Conservation (phyloP, 345 rosid genomes). For the Syzygium aromaticum region DNA sequence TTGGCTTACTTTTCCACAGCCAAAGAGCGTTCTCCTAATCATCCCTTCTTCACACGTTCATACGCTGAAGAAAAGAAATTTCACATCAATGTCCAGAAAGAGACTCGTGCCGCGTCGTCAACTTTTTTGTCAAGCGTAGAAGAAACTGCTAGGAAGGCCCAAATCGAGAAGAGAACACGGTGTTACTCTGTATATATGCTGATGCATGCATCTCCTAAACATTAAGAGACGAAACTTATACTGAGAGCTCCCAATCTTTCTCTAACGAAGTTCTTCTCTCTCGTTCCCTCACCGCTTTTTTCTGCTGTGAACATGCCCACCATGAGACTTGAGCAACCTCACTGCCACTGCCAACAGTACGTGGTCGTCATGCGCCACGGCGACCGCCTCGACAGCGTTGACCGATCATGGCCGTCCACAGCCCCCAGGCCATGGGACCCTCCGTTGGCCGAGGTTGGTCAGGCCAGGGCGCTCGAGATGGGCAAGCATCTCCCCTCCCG, state of each 20-base stretch:
- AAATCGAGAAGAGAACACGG: neutral
- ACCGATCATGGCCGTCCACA: conserved; percentile 40
- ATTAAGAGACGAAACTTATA: neutral
- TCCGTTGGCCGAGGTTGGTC: conserved; percentile 42
- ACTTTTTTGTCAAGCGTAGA: neutral
- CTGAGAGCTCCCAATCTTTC: neutral
- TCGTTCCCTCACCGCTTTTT: neutral
- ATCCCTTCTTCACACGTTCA: neutral
- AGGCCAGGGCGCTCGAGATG: conserved; percentile 30
- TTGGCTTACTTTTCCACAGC: neutral
- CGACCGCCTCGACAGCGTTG: conserved; percentile 71
- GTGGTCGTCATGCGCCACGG: conserved; percentile 87
- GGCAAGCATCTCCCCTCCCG: conserved; percentile 37
- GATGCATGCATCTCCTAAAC: neutral
- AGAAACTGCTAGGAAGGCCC: neutral
- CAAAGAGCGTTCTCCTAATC: neutral
- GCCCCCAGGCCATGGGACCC: conserved; percentile 85
- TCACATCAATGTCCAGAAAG: neutral
- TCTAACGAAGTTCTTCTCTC: neutral
- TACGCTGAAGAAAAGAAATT: neutral
- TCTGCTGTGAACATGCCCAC: neutral
- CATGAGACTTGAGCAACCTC: neutral
- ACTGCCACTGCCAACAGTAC: conserved; percentile 25
- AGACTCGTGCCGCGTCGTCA: neutral
- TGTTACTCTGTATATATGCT: neutral